Conservation (phyloP, 495 filamentous ascomycete species). For the Lophiostoma macrostomum region DNA sequence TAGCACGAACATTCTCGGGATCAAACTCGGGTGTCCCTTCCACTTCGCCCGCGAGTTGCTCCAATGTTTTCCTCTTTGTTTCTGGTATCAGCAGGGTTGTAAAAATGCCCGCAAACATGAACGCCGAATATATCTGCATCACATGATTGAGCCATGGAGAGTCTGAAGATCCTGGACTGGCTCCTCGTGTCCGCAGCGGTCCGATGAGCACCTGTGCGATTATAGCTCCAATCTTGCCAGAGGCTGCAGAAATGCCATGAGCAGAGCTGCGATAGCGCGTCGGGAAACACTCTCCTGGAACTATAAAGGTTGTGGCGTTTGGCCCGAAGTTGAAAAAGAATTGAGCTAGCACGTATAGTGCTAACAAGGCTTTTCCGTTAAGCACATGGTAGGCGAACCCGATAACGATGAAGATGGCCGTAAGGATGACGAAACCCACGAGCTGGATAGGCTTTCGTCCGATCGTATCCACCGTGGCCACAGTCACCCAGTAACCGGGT, state of each 20-base stretch:
- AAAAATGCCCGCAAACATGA: slow-evolving; percentile 25
- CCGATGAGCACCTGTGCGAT: slow-evolving; percentile 52
- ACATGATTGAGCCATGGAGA: slow-evolving; percentile 25
- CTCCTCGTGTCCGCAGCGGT: slow-evolving; percentile 14
- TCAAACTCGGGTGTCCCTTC: slow-evolving; percentile 25
- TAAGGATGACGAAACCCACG: slow-evolving; percentile 37
- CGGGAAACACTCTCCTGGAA: slow-evolving; percentile 86
- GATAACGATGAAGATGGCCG: slow-evolving; percentile 35
- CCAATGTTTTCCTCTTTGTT: slow-evolving; percentile 23
- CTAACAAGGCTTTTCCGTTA: slow-evolving; percentile 50
- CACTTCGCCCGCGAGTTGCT: slow-evolving; percentile 22
- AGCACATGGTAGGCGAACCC: slow-evolving; percentile 37
- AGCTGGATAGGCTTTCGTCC: slow-evolving; percentile 41
- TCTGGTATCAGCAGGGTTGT: slow-evolving; percentile 22
- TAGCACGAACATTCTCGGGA: slow-evolving; percentile 5
- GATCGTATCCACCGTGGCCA: slow-evolving; percentile 38
- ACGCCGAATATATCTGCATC: slow-evolving; percentile 25
- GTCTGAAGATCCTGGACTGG: background rate
- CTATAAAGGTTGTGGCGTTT: slow-evolving; percentile 86
- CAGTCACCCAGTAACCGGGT: slow-evolving; percentile 41
- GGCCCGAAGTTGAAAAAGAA: slow-evolving; percentile 89
- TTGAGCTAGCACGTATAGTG: slow-evolving; percentile 73
- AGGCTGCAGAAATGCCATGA: slow-evolving; percentile 79
- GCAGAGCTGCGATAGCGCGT: slow-evolving; percentile 81
- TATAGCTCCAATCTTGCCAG: slow-evolving; percentile 77